phyloP scores from a whole-genome alignment of 768 basidiomycete genomes.

The Boletus reticulatus region DNA sequence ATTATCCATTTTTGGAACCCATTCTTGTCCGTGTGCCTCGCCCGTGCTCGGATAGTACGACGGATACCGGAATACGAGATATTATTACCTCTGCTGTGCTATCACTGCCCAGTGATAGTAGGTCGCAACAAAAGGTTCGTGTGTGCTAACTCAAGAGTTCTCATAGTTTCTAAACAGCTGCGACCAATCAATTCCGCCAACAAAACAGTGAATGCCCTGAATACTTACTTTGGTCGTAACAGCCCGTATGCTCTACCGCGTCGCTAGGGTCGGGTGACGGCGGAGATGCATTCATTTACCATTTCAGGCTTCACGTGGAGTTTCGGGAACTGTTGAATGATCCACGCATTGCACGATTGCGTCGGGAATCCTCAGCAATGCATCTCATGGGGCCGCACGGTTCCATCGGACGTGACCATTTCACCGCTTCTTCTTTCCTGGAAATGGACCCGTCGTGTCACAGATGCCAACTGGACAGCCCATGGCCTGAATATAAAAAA shows the following conservation, averaged over 20 bases:
- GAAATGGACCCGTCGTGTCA: not conserved
- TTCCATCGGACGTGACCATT: slow-evolving; percentile 19
- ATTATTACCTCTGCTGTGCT: not conserved
- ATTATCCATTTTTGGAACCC: slow-evolving; percentile 10
- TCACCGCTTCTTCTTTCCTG: not conserved
- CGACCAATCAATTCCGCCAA: too few species aligned
- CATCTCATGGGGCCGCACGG: slow-evolving; percentile 11
- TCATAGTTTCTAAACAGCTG: not conserved
- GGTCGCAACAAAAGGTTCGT: too few species aligned
- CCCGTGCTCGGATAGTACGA: not conserved
- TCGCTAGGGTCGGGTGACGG: not conserved
- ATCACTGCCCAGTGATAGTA: too few species aligned
- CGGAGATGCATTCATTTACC: not conserved
- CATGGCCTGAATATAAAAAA: not conserved
- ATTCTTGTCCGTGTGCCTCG: slow-evolving; percentile 25
- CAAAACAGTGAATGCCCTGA: too few species aligned
- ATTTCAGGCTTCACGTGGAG: not conserved
- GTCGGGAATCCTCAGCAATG: slow-evolving; percentile 12
- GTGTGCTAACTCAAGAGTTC: not conserved
- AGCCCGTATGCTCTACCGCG: not conserved
- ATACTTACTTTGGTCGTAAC: too few species aligned
- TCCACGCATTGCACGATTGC: slow-evolving; percentile 17
- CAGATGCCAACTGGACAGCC: not conserved
- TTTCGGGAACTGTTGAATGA: not conserved
- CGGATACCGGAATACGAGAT: slow-evolving; percentile 4